These are phyloP conservation scores for Hypoxylon sp. DNA, from an alignment of 2,329 filamentous ascomycete genomes.

Conservation along the genomic window DNA sequence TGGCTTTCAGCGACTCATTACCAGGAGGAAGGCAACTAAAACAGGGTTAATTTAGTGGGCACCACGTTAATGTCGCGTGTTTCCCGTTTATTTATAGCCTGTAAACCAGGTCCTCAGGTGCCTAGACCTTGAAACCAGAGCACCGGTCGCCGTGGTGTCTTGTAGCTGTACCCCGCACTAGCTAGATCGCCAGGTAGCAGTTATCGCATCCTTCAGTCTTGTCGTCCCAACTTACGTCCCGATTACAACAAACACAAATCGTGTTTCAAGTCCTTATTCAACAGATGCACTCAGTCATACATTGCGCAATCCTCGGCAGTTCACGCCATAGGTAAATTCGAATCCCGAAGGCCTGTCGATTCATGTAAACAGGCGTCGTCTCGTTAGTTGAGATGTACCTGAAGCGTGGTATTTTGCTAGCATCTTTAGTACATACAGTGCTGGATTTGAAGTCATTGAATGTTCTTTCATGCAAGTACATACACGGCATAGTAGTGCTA, in stretches of 20 bases:
- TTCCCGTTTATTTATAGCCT: conserved; percentile 2
- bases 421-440: too few relatives aligned
- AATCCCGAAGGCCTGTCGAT: background rate
- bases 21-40: background rate
- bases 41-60: background rate
- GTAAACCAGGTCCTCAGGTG: background rate
- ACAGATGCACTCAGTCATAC: too few relatives aligned
- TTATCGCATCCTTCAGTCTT: background rate
- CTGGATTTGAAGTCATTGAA: too few relatives aligned
- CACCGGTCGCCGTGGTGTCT: background rate
- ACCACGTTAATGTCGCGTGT: background rate
- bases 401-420: too few relatives aligned
- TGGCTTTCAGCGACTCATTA: background rate
- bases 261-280: background rate
- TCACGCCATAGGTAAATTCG: background rate
- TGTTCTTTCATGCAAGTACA: background rate
- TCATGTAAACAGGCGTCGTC: background rate
- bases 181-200: background rate
- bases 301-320: too few relatives aligned
- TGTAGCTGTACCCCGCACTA: background rate
- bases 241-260: background rate
- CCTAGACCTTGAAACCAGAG: background rate
- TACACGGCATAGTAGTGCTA: background rate
- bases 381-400: background rate
- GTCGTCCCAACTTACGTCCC: background rate